phyloP scores from a whole-genome alignment of 129 eudicot genomes.

The Glebionis coronaria region DNA sequence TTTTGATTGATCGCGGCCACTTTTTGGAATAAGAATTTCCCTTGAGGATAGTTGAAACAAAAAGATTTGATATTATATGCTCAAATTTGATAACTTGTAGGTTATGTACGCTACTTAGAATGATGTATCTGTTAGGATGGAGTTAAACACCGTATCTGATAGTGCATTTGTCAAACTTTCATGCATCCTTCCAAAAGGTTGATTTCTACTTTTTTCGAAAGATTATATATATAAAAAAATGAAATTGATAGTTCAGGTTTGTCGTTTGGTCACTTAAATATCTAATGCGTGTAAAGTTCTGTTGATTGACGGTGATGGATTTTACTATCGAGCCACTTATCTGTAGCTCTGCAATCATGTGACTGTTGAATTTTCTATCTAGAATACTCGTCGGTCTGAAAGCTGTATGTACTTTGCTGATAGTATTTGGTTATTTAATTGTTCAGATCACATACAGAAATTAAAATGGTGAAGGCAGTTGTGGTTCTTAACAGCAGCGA shows the following conservation, averaged over 20 bases:
- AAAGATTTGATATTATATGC: neutral
- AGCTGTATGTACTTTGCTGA: slow-evolving; percentile 14
- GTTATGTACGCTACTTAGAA: neutral
- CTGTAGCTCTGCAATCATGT: neutral
- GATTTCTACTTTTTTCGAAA: neutral
- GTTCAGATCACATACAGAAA: slow-evolving; percentile 62
- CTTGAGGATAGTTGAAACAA: slow-evolving; percentile 3
- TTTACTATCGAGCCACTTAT: neutral
- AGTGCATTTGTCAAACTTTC: neutral
- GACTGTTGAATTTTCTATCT: neutral
- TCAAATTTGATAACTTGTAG: neutral
- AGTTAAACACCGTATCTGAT: neutral
- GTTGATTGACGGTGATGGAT: too few species aligned
- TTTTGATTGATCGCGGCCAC: neutral
- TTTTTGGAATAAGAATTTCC: neutral
- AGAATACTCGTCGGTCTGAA: slow-evolving; percentile 10
- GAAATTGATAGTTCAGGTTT: neutral
- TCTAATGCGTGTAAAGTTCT: neutral
- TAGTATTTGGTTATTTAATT: slow-evolving; percentile 18
- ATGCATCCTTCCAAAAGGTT: neutral
- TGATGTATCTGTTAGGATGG: neutral
- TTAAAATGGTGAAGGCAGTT: slow-evolving; percentile 89
- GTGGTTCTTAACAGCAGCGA: slow-evolving; percentile 85
- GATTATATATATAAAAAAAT: neutral
- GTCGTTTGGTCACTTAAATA: neutral